Base-by-base conservation (phyloP, 148 eudicot species). In the Cornus controversa region DNA sequence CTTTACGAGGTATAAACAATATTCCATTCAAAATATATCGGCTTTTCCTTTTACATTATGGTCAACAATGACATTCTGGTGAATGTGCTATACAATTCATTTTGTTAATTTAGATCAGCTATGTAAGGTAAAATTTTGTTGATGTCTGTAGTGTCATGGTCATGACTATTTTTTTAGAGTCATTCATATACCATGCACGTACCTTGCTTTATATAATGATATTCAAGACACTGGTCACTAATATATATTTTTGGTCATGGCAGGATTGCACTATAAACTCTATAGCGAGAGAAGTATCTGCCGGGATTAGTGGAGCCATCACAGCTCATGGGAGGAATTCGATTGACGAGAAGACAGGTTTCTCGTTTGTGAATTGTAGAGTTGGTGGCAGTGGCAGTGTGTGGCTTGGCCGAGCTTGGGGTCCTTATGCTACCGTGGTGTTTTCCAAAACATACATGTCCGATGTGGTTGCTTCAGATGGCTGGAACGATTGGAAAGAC, bases 321-420 rank as follows among this genome's bases (percentile, higher is more conserved):
- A 87, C 98, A 57, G 98, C 98, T 2, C 98, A 94, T 3, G 96
- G 86, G 13, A 85, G 94, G 78, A 63, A 79, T 27, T 90, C 96
- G 10, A 27, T 50, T n/a, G 60, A 79, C 0, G 93, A 87, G 62
- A 86, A 87, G 10, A 88, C 91, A 0, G 98, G 98, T 0, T 91
- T 88, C 79, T 91, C 98, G 0, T 94, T 94, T 76, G 87, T 92
- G 57, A 86, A 90, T 63, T 94, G 98, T 71, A 83, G 29, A 69
- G 85, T 94, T 60, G 73, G 67, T 1, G 97, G 97, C 9, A 90
- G 71, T 50, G 98, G 98, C 8, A 88, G 75, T 67, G 84, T 90
- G 42, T 92, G 96, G 97, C 94, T 94, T 0, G 98, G 98, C 6
- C 78, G 98, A 60, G 97, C 98, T 10, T 94, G 98, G 98, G 97